These are phyloP conservation scores for Penicillium canescens DNA, from an alignment of 495 filamentous ascomycete species.

Conservation along the genomic window DNA sequence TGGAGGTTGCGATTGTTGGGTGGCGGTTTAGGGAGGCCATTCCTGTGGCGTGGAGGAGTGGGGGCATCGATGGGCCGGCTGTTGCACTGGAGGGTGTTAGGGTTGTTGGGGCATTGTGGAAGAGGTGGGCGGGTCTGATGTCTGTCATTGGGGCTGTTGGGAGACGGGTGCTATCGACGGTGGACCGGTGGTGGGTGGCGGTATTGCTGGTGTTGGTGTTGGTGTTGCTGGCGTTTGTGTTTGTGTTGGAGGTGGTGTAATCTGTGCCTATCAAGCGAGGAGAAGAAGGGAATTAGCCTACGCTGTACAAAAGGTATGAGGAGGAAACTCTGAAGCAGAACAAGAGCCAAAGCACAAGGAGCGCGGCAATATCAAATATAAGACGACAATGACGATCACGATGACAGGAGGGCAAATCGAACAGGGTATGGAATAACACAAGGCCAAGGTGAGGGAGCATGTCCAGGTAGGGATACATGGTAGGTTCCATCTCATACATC, in stretches of 20 bases:
- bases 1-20: constrained; percentile 38
- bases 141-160: constrained; percentile 42
- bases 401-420: constrained; percentile 20
- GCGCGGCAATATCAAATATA: constrained; percentile 26
- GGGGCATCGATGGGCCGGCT: constrained; percentile 65
- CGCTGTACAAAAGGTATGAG: constrained; percentile 31
- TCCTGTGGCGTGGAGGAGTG: constrained; percentile 63
- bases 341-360: constrained; percentile 15
- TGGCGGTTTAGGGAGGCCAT: constrained; percentile 56
- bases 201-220: neutral
- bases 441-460: constrained; percentile 11
- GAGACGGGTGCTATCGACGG: constrained; percentile 19
- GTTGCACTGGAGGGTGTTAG: constrained; percentile 48
- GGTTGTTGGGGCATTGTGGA: constrained; percentile 69
- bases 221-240: too few species aligned
- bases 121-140: constrained; percentile 74
- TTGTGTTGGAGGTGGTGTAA: constrained; percentile 12
- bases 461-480: constrained; percentile 25
- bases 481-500: constrained; percentile 14
- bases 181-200: constrained; percentile 26
- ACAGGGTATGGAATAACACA: constrained; percentile 30
- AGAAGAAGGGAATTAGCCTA: constrained; percentile 45
- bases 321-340: constrained; percentile 18
- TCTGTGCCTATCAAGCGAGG: constrained; percentile 39
- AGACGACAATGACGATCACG: constrained; percentile 13